These are phyloP conservation scores for Huntiella decipiens DNA, from an alignment of 2,329 filamentous ascomycete species.

Conservation along the genomic window DNA sequence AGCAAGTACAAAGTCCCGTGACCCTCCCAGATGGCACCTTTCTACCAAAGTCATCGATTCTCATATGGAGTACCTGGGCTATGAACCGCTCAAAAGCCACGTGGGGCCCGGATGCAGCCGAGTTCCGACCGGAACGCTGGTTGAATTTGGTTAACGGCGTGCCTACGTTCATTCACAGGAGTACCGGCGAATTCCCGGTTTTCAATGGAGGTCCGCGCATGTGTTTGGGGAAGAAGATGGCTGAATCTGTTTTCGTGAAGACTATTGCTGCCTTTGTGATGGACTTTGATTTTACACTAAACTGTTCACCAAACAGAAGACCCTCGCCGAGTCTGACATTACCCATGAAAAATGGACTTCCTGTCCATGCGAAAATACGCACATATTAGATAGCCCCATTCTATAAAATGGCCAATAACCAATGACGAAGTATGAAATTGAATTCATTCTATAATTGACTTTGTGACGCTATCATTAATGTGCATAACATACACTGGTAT, in stretches of 20 bases:
- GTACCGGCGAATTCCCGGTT: conserved; percentile 39
- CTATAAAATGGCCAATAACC: too few species aligned
- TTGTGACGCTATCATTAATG: background rate
- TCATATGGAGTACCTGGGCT: conserved; percentile 46
- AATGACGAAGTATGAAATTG: too few species aligned
- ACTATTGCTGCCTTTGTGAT: conserved; percentile 30
- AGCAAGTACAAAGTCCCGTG: conserved; percentile 32
- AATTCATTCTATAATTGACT: too few species aligned
- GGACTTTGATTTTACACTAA: conserved; percentile 29
- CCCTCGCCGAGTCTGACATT: conserved; percentile 39
- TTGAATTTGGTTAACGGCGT: conserved; percentile 19
- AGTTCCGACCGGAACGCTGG: conserved; percentile 39
- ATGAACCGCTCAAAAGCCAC: conserved; percentile 37
- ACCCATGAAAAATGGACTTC: conserved; percentile 43
- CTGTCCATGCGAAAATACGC: conserved; percentile 13
- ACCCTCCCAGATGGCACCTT: conserved; percentile 42
- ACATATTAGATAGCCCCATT: too few species aligned
- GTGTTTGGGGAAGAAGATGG: conserved; percentile 46
- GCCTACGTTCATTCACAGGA: conserved; percentile 23
- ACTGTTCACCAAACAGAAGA: conserved; percentile 20
- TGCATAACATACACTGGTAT: background rate
- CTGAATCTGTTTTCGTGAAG: conserved; percentile 38
- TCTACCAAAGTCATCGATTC: conserved; percentile 32
- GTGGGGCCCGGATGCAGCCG: conserved; percentile 37
- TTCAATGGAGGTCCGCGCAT: conserved; percentile 44